Base-by-base conservation (phyloP, 495 filamentous ascomycete species). In the Penicillium odoratum region DNA sequence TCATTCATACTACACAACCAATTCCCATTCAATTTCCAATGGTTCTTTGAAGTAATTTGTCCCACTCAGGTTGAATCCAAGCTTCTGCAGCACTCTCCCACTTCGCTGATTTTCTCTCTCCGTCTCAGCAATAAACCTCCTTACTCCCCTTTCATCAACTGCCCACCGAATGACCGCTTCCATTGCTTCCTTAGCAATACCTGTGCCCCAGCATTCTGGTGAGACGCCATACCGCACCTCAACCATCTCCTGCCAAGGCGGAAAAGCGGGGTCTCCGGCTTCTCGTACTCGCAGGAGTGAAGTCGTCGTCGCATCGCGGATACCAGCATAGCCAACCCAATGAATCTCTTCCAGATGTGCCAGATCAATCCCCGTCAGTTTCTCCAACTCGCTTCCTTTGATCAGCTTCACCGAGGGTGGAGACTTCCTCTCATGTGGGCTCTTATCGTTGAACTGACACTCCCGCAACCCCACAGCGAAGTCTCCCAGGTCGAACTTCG, bases 41-140 rank as follows among this genome's bases (percentile, higher is more conserved):
- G 62, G 66, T 26, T 69, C 63, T 45, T 70, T 69, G 66, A 66
- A 70, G 57, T 69, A 70, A 30, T 70, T n/a, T 18, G 66, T 69
- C 0, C 25, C 58, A 56, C 68, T 67, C 1, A 5, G 13, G 4
- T 29, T 50, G 51, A 70, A 69, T 0, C 66, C 66, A 10, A 69
- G 50, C 26, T 69, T 69, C 40, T 64, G 51, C 59, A 70, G 53
- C 6, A 65, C 13, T 31, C 44, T 54, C 7, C 25, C 68, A 59
- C 68, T 70, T 34, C 59, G 38, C 25, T 8, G 10, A 38, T 70
- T 70, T 0, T 56, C 58, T 38, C 52, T 56, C 36, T 70, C 68
- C 0, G 63, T 70, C 47, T 70, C 68, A 0, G 68, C 66, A 31
- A 70, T 67, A 45, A 70, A 69, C 16, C 68, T 62, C 40, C 42